These are phyloP conservation scores for Colletotrichum echinochloae DNA, from an alignment of 2,329 filamentous ascomycete species.

Conservation along the genomic window DNA sequence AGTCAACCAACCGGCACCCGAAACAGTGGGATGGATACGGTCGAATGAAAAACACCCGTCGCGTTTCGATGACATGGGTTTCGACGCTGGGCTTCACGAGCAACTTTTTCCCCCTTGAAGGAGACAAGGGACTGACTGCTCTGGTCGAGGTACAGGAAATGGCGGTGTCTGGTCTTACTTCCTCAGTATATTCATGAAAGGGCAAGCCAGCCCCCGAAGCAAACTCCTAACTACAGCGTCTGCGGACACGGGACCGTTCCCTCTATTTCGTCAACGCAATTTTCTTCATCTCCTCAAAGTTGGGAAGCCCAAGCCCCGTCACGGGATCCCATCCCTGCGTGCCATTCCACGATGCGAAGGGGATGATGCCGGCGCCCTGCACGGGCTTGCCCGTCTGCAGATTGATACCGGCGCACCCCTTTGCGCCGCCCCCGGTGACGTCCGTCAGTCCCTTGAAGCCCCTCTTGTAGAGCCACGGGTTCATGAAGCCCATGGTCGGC, in stretches of 20 bases:
- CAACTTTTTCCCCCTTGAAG: background rate
- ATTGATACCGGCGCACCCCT: conserved; percentile 44
- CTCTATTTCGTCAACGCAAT: conserved; percentile 35
- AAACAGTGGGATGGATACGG: background rate
- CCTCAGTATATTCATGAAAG: conserved; percentile 6
- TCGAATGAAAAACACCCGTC: background rate
- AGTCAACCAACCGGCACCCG: background rate
- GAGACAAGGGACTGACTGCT: background rate
- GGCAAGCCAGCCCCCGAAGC: conserved; percentile 15
- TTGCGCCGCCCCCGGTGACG: conserved; percentile 46
- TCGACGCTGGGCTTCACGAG: background rate
- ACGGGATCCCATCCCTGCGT: conserved; percentile 54
- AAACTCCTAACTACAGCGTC: conserved; percentile 7
- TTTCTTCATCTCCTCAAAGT: conserved; percentile 49
- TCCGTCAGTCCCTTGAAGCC: conserved; percentile 51
- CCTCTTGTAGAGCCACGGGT: conserved; percentile 68
- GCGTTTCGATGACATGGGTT: no score
- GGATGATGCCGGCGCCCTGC: conserved; percentile 45
- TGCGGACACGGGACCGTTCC: conserved; percentile 14
- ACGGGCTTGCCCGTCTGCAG: conserved; percentile 43
- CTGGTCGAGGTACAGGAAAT: background rate
- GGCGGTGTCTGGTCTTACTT: background rate
- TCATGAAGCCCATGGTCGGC: conserved; percentile 68
- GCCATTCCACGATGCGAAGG: conserved; percentile 49
- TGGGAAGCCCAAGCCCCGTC: conserved; percentile 60